Evolutionary conservation across 2,329 filamentous ascomycete genomes (phyloP), one percentile per base, ranked within the genome.

Genomic region (Kalaharituber pfeilii): DNA sequence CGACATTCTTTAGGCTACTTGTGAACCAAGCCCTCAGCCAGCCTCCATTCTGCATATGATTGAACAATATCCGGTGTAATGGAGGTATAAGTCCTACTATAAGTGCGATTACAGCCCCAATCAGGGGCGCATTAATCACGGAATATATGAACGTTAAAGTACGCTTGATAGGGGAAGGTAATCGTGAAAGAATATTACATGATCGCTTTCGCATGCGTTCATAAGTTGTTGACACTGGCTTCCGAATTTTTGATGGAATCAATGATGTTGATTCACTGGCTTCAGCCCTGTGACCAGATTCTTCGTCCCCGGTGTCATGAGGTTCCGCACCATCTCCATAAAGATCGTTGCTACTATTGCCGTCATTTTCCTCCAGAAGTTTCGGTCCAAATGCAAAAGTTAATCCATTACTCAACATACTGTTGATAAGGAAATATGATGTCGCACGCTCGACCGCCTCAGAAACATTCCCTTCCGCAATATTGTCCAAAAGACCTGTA

Each of bases 1-100:
- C 80, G 22, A 82, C 71, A 53, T 79, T 81, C 59, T 77, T 72
- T 20, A 83, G 66, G 0, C 75, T 74, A 0, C 72, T 71, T 0
- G 79, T 82, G 36, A 84, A 67, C 80, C 79, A 84, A 1, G 79
- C 79, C 20, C 75, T 79, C 61, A 83, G 74, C 54, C 80, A 75
- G 1, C 81, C 79, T 5, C 80, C 80, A 4, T 80, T 68, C 6
- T 74, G 65, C 7, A 72, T 72, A 11, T 72, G 66, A 51, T 67
- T 71, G 69, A 84, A 84, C 66, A 84, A 83, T 1, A 76, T 73
- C 2, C 66, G 66, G 60, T 83, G 79, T 0, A 84, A 68, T 0
- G 72, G 62, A 0, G 79, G 79, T 0, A 74, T 70, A 1, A 84
- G 68, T 1, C 80, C 80, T 26, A 84, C 71, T 15, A 80, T 62